These are phyloP conservation scores for Quercus agrifolia DNA, from an alignment of 306 rosid genomes.

Conservation along the genomic window DNA sequence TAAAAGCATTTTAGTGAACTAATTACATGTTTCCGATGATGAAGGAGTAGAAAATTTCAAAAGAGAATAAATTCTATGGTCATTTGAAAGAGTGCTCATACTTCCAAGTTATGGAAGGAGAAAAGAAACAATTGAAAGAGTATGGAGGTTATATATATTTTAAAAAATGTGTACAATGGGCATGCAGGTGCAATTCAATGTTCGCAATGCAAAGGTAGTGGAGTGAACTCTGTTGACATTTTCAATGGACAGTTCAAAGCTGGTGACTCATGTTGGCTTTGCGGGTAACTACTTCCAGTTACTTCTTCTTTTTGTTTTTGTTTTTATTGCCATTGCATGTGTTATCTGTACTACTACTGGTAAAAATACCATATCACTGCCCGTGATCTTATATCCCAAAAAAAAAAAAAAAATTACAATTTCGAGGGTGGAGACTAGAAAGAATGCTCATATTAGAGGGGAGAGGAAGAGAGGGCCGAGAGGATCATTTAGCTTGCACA, in stretches of 20 bases:
- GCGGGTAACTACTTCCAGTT: constrained; percentile 32
- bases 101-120: background rate
- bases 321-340: background rate
- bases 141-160: background rate
- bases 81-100: background rate
- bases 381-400: background rate
- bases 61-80: too few relatives aligned
- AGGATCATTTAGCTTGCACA: background rate
- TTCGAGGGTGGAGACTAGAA: too few relatives aligned
- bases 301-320: background rate
- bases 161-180: constrained; percentile 1
- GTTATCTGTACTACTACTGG: background rate
- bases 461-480: background rate
- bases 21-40: too few relatives aligned
- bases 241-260: constrained; percentile 52
- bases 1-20: too few relatives aligned
- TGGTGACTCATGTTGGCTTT: constrained; percentile 56
- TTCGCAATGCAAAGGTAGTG: constrained; percentile 56
- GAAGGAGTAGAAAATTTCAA: too few relatives aligned
- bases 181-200: constrained; percentile 48
- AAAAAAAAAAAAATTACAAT: background rate
- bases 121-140: background rate
- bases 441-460: too few relatives aligned
- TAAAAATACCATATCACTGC: too few relatives aligned
- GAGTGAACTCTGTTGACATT: constrained; percentile 47